Percentiles rank a stretch among this genome's conserved stretches.
These are phyloP conservation scores for Tolypocladium pustulatum DNA, from an alignment of 2,329 filamentous ascomycete species.

Conservation along the genomic window DNA sequence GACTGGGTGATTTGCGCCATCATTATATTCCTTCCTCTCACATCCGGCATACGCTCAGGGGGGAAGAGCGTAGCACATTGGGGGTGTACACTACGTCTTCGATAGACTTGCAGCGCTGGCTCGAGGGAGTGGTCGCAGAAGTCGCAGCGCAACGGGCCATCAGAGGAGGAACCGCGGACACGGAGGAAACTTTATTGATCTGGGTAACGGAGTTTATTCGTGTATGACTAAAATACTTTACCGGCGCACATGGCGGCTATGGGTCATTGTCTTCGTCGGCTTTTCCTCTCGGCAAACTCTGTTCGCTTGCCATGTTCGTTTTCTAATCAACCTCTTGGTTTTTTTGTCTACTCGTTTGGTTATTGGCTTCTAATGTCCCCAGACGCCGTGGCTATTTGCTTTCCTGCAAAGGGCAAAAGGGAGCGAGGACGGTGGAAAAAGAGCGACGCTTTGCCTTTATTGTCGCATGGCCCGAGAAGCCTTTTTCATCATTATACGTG, in stretches of 20 bases:
- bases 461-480: neutral
- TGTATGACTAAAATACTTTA: constrained; percentile 20
- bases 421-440: neutral
- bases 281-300: neutral
- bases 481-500: neutral
- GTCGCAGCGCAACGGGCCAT: neutral
- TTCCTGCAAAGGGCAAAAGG: neutral
- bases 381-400: neutral
- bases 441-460: neutral
- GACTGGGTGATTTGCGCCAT: neutral
- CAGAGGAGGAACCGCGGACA: neutral
- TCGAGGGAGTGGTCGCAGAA: neutral
- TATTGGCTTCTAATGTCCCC: neutral
- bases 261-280: constrained; percentile 1
- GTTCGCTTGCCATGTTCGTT: neutral
- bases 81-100: neutral
- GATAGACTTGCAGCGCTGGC: neutral
- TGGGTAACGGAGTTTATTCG: constrained; percentile 20
- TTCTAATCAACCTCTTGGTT: neutral
- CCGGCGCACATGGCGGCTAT: constrained; percentile 7
- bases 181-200: constrained; percentile 11
- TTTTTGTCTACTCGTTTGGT: neutral
- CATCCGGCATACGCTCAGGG: neutral
- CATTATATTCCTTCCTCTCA: neutral
- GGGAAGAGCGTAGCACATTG: neutral